Evolutionary conservation across 2,329 filamentous ascomycete genomes (phyloP), one percentile per base, ranked within the genome.

Genomic region (Colletotrichum lindemuthianum): DNA sequence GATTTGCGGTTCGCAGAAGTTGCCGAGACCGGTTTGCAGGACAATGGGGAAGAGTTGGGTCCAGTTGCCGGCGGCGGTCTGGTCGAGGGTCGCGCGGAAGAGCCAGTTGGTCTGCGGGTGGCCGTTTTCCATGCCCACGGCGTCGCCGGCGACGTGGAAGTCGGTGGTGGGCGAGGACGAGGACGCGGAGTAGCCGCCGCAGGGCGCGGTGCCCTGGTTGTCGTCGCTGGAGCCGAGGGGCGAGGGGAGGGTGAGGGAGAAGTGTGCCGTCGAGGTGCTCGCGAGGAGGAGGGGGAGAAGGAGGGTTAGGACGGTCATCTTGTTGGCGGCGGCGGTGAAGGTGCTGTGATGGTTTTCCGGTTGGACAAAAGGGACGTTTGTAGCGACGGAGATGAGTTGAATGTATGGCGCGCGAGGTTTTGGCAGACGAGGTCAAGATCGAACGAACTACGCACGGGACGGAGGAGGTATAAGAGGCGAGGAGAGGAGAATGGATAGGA

Each of bases 71-170:
- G 72, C 70, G 47, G 79, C 82, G 10, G 77, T 77, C 51, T 76
- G 69, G 69, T 86, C 85, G 16, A 82, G 77, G 11, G 85, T 88
- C 67, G 81, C 84, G 66, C 87, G 86, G 77, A 86, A 84, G 13
- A 89, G 78, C 82, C 82, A 88, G 59, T 78, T 84, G 68, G 78
- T 76, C 71, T 85, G 78, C 4, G 83, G 77, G 70, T 89, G 87
- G 3, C 78, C 80, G 8, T 81, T 77, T 8, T 73, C 75, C 53
- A 84, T 71, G 64, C 79, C 78, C 39, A 88, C 76, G 60, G 82
- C 76, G 68, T 88, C 83, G 69, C 86, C 86, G 69, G 77, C 84
- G 63, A 88, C 83, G 71, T 87, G 82, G 74, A 88, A 88, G 69
- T 86, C 77, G 56, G 79, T 78, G 32, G 77, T 77, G 67, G 73